Percentiles rank a stretch among this genome's conserved stretches.
These are phyloP conservation scores for Tuber indicum DNA, from an alignment of 495 filamentous ascomycete species.

Conservation along the genomic window DNA sequence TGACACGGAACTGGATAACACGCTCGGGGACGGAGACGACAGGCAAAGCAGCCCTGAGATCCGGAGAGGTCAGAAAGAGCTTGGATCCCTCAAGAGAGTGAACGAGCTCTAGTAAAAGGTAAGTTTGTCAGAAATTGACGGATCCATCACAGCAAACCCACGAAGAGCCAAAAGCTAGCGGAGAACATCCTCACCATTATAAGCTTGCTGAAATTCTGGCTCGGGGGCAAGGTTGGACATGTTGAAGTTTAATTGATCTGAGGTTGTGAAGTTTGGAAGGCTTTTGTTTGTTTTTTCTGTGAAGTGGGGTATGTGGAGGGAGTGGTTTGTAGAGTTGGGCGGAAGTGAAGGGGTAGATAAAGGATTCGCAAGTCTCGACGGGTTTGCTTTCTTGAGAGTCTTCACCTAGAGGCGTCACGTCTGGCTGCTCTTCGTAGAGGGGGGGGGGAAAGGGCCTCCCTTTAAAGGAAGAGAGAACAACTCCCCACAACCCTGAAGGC, in stretches of 20 bases:
- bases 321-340: background rate
- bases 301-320: background rate
- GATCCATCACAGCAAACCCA: background rate
- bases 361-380: background rate
- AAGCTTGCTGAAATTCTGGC: conserved; percentile 98
- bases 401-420: background rate
- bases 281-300: background rate
- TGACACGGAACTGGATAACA: conserved; percentile 91
- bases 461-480: background rate
- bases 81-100: conserved; percentile 88
- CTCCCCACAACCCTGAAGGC: background rate
- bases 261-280: background rate
- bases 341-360: background rate
- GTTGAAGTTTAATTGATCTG: conserved; percentile 26
- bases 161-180: conserved; percentile 2
- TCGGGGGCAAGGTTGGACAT: conserved; percentile 85
- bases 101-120: conserved; percentile 63
- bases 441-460: conserved; percentile 1
- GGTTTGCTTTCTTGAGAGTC: background rate
- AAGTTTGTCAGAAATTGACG: conserved; percentile 20
- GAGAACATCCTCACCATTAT: conserved; percentile 64
- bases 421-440: background rate
- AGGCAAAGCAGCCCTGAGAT: conserved; percentile 82
- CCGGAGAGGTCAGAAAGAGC: conserved; percentile 87
- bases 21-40: conserved; percentile 92